phyloP scores from a whole-genome alignment of 164 flowering plant species.

The Magnolia sinica region DNA sequence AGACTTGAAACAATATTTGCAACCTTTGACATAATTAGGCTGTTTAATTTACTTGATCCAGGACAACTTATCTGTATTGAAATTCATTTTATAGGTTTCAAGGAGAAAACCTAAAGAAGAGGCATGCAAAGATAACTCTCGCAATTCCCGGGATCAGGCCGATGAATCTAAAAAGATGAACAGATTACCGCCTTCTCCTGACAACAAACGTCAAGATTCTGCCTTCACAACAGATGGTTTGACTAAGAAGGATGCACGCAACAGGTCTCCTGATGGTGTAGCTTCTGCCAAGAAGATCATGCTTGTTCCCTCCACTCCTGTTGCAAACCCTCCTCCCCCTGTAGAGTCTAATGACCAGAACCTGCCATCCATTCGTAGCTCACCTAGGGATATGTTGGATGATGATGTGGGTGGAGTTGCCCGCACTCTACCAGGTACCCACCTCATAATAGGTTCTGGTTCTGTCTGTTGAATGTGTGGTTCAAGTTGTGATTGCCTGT shows the following conservation, averaged over 20 bases:
- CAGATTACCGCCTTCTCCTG: conserved; percentile 39
- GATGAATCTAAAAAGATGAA: conserved; percentile 50
- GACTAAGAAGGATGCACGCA: conserved; percentile 35
- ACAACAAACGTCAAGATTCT: conserved; percentile 43
- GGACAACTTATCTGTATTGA: neutral
- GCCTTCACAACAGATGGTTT: conserved; percentile 28
- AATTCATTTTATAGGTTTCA: conserved; percentile 41
- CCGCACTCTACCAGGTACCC: conserved; percentile 84
- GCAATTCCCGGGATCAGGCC: conserved; percentile 39
- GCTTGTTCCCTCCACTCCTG: conserved; percentile 21
- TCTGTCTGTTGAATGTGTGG: neutral
- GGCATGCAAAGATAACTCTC: conserved; percentile 44
- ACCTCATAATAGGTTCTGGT: neutral
- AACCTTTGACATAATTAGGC: neutral
- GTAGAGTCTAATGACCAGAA: conserved; percentile 49
- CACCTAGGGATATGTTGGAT: conserved; percentile 58
- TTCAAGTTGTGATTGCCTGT: neutral
- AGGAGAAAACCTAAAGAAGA: conserved; percentile 74
- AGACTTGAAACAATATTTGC: neutral
- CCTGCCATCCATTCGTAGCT: conserved; percentile 34
- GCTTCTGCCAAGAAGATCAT: conserved; percentile 36
- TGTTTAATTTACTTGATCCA: neutral
- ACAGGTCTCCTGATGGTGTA: conserved; percentile 33
- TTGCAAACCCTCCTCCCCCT: conserved; percentile 49
- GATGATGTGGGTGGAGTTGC: conserved; percentile 45